These are phyloP conservation scores for Cutaneotrichosporon dermatis DNA, from an alignment of 1,284 basidiomycete species.

Conservation along the genomic window DNA sequence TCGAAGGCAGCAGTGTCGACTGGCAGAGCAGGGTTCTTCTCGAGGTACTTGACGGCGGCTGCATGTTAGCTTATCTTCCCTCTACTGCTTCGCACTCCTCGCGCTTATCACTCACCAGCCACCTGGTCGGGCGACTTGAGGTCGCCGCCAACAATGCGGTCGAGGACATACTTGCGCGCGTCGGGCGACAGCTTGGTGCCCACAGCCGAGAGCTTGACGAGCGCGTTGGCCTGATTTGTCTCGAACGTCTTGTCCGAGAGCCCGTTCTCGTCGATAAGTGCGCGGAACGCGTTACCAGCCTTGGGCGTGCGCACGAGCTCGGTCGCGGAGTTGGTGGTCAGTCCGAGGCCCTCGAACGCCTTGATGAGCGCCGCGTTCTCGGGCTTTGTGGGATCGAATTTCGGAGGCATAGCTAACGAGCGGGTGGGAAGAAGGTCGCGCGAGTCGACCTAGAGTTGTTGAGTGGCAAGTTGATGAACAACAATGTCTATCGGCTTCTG, in stretches of 20 bases:
- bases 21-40: conserved; percentile 56
- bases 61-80: background rate
- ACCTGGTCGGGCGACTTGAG: conserved; percentile 84
- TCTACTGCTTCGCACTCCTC: too few relatives aligned
- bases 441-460: too few relatives aligned
- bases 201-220: conserved; percentile 62
- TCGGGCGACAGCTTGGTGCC: conserved; percentile 30
- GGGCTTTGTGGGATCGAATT: conserved; percentile 53
- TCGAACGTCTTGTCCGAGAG: conserved; percentile 58
- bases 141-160: conserved; percentile 64
- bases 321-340: conserved; percentile 70
- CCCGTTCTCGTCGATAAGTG: conserved; percentile 62
- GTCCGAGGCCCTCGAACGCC: conserved; percentile 74
- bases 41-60: conserved; percentile 78
- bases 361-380: conserved; percentile 55
- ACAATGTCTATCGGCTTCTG: too few relatives aligned
- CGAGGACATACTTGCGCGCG: conserved; percentile 56
- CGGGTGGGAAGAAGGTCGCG: too few relatives aligned
- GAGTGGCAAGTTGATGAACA: too few relatives aligned
- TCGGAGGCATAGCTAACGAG: too few relatives aligned
- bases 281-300: conserved; percentile 64
- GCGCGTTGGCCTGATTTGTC: conserved; percentile 73
- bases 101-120: conserved; percentile 57
- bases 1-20: conserved; percentile 73
- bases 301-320: conserved; percentile 79